Evolutionary conservation across 2,329 filamentous ascomycete species (phyloP), one percentile per base, ranked within the genome.

Genomic region (Penicillium sp.): DNA sequence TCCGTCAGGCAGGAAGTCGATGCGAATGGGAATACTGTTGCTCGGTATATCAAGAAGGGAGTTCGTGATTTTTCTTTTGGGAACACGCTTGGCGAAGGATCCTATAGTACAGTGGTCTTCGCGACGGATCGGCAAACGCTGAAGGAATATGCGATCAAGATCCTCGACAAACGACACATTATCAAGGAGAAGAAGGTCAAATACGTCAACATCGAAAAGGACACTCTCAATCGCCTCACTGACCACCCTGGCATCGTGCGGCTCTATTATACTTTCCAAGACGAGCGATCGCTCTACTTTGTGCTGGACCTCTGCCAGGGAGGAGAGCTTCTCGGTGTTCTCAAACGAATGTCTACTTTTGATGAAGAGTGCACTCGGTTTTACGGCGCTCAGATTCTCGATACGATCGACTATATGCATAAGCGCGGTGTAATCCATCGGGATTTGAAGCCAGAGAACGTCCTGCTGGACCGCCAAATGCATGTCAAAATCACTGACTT

Each of bases 151-250:
- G 92, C 92, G 16, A 89, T 98, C 68, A 98, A 98, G 64, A 90
- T 98, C 11, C 77, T 98, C 31, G 92, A 98, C 67, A 98, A 98
- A 69, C 80, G 88, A 56, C 92, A 98, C 64, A 98, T 98, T 59
- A 98, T 98, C 73, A 98, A 96, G 67, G 92, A 98, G 69, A 96
- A 95, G 67, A 98, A 98, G 74, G 94, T 98, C 58, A 98, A 98
- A 73, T 98, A 98, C 59, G 92, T 98, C 66, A 98, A 96, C 66
- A 98, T 98, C 55, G 92, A 98, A 66, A 95, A 95, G 69, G 90
- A 98, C 66, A 96, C 92, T 0, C 73, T 98, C 39, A 98, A 98
- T 60, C 82, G 92, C 47, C 72, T 98, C 41, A 96, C 90, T 3
- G 90, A 98, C 48, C 92, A 98, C 58, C 92, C 92, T 5, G 92